These are phyloP conservation scores for Raffaelea ambrosiae DNA, from an alignment of 2,329 filamentous ascomycete species.

Conservation along the genomic window DNA sequence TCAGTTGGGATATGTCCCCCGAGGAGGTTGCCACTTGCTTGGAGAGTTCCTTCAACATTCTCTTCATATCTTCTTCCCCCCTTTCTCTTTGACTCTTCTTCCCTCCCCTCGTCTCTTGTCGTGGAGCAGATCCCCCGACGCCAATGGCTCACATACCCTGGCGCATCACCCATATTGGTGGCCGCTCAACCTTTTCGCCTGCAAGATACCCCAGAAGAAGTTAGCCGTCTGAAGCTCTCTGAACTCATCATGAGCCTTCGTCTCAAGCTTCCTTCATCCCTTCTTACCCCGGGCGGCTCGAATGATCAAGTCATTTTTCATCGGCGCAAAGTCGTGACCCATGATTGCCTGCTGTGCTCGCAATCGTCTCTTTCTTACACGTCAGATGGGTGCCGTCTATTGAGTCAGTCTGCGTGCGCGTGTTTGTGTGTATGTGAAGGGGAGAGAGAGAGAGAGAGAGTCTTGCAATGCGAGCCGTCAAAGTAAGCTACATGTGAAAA, in stretches of 20 bases:
- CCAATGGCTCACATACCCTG: constrained; percentile 56
- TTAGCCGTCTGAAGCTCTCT: constrained; percentile 2
- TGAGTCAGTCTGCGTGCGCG: too few relatives aligned
- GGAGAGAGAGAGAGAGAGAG: too few relatives aligned
- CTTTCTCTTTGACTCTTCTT: neutral
- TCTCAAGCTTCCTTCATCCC: neutral
- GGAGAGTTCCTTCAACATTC: too few relatives aligned
- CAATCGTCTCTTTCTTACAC: too few relatives aligned
- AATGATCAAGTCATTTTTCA: constrained; percentile 89
- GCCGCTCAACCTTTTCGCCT: constrained; percentile 87
- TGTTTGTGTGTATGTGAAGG: too few relatives aligned
- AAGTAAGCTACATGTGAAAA: neutral
- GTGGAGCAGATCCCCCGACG: constrained; percentile 1
- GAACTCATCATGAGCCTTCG: neutral
- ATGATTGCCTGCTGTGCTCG: constrained; percentile 30
- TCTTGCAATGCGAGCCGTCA: too few relatives aligned
- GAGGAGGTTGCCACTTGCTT: too few relatives aligned
- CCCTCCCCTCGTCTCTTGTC: neutral
- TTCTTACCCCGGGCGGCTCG: constrained; percentile 75
- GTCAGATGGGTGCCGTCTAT: too few relatives aligned
- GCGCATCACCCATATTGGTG: constrained; percentile 98
- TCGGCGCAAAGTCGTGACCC: constrained; percentile 65
- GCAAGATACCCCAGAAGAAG: constrained; percentile 4
- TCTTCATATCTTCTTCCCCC: neutral
- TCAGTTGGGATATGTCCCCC: too few relatives aligned